phyloP scores from a whole-genome alignment of 2,329 filamentous ascomycete species.

The Botrytis fabae region DNA sequence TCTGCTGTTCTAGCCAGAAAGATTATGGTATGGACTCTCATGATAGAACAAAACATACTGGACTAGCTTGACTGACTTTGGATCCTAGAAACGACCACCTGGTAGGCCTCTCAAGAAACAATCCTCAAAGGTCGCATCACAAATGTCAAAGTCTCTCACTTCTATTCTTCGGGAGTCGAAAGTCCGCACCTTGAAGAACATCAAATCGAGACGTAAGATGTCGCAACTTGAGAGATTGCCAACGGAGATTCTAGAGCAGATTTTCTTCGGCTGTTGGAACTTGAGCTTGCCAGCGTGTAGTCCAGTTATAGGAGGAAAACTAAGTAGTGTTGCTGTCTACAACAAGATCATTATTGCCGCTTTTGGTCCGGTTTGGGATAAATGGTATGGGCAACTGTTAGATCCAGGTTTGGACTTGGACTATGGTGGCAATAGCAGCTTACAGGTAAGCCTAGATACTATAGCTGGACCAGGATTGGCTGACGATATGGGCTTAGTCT shows the following conservation, averaged over 20 bases:
- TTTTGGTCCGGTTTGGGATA: slow-evolving; percentile 38
- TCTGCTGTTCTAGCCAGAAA: slow-evolving; percentile 31
- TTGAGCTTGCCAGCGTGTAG: slow-evolving; percentile 37
- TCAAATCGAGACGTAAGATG: slow-evolving; percentile 38
- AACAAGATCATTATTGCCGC: slow-evolving; percentile 31
- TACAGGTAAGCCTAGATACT: slow-evolving; percentile 23
- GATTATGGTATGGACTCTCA: slow-evolving; percentile 28
- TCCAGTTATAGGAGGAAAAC: slow-evolving; percentile 36
- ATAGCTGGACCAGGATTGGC: background rate
- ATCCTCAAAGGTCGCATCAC: background rate
- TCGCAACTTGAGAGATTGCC: slow-evolving; percentile 39
- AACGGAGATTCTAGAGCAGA: slow-evolving; percentile 37
- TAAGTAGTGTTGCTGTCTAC: slow-evolving; percentile 37
- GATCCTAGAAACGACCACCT: slow-evolving; percentile 25
- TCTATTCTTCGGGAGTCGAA: slow-evolving; percentile 22
- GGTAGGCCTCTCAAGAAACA: slow-evolving; percentile 31
- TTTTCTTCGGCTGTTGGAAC: slow-evolving; percentile 39
- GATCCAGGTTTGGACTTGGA: background rate
- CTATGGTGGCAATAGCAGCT: background rate
- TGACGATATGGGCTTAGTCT: slow-evolving; percentile 28
- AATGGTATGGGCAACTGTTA: slow-evolving; percentile 19
- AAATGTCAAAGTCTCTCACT: background rate
- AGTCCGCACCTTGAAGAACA: slow-evolving; percentile 31
- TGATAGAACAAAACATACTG: background rate
- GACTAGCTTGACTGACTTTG: slow-evolving; percentile 8